Evolutionary conservation across 495 filamentous ascomycete species (phyloP), one percentile per base, ranked within the genome.

Genomic region (Ascodesmis nigricans): DNA sequence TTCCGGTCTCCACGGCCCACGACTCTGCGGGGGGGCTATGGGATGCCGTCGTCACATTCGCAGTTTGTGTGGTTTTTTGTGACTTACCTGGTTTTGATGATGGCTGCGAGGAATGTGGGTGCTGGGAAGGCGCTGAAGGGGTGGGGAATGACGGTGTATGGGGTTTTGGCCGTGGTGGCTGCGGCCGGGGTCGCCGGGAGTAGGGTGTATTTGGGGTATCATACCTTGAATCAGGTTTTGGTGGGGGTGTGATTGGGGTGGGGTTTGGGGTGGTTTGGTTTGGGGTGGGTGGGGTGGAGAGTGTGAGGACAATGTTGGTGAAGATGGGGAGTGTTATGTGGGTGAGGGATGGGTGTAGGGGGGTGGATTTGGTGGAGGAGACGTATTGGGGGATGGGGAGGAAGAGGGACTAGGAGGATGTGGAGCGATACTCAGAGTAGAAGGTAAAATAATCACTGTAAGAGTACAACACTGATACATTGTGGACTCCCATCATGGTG

Each of bases 1-100:
- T 83, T 99, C 49, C 84, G 82, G 42, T 19, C 15, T 24, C 15
- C 11, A 11, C 3, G 13, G 40, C 50, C 58, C 77, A 75, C 76
- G 57, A 77, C 78, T 64, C 65, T 72, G 38, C 76, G 76, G 23
- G 92, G 91, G 54, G 87, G 87, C 39, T 99, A 95, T 49, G 87
- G 87, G 42, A 99, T 99, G 87, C 87, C 87, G n/a, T 82, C 75
- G 29, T 91, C 81, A 17, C 87, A 99, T 58, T 78, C 87, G 6
- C 87, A 99, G 55, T 99, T 92, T 52, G 73, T 78, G 30, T 61
- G 71, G 6, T 99, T 78, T 60, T 95, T 92, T 61, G 71, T 78
- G 26, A 58, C 87, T 35, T 80, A 75, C 46, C 53, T 91, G 16
- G 58, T 68, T 10, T 60, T 99, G 19, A 93, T 93, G 57, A 60